Percentiles rank a stretch among this genome's conserved stretches.
These are phyloP conservation scores for Pythium graminicola DNA, from an alignment of 352 stramenopile species.

Conservation along the genomic window DNA sequence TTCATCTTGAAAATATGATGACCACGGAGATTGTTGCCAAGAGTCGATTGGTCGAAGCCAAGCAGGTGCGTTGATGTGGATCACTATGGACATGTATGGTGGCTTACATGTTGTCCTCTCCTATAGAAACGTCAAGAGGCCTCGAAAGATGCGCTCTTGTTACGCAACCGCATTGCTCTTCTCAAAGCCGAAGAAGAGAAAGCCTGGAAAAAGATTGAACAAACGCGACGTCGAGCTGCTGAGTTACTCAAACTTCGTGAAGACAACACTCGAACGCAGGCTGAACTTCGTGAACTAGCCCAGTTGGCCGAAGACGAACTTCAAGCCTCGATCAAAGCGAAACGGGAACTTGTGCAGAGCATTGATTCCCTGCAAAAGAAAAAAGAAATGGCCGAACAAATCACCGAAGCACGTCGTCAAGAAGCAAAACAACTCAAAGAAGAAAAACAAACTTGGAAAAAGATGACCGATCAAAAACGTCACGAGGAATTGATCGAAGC, in stretches of 20 bases:
- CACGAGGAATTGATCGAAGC: slow-evolving; percentile 55
- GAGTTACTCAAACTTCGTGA: slow-evolving; percentile 66
- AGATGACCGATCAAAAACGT: slow-evolving; percentile 59
- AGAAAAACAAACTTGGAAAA: slow-evolving; percentile 74
- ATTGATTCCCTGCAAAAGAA: slow-evolving; percentile 81
- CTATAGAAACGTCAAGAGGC: slow-evolving; percentile 65
- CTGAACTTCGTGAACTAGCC: slow-evolving; percentile 53
- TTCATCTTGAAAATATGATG: background rate
- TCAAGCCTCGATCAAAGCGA: slow-evolving; percentile 60
- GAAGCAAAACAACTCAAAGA: slow-evolving; percentile 76
- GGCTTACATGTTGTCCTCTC: too few species aligned
- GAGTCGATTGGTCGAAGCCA: slow-evolving; percentile 70
- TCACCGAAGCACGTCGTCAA: slow-evolving; percentile 52
- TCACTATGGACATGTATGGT: background rate
- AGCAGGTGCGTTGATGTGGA: slow-evolving; percentile 38
- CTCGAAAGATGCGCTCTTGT: slow-evolving; percentile 60
- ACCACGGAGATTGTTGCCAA: slow-evolving; percentile 34
- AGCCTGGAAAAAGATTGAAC: slow-evolving; percentile 82
- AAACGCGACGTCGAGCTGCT: slow-evolving; percentile 60
- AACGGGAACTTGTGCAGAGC: slow-evolving; percentile 68
- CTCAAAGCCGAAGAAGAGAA: slow-evolving; percentile 78
- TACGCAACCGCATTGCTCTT: slow-evolving; percentile 75
- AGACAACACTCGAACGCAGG: slow-evolving; percentile 55
- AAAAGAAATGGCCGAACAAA: slow-evolving; percentile 60
- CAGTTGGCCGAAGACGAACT: slow-evolving; percentile 51